Evolutionary conservation across 73 alveolate genomes (phyloP).

Genomic region (Paramecium sexaurelia): DNA sequence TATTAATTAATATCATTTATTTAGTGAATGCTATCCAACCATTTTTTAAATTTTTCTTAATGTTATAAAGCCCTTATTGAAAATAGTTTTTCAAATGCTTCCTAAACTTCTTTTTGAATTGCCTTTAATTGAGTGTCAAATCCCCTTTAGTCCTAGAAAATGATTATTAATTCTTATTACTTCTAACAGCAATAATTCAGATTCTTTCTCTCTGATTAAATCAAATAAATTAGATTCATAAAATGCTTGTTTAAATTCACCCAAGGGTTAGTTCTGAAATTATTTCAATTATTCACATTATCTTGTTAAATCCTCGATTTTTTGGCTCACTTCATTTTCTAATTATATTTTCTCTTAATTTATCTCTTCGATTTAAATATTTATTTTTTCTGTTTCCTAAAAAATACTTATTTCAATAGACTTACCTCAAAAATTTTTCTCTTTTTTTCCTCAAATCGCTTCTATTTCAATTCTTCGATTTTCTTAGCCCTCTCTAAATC

Average conservation of each 20-base stretch:
- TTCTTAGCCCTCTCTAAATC: not conserved
- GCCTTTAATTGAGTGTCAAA: constrained; percentile 27
- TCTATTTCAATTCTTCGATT: not conserved
- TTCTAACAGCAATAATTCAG: not conserved
- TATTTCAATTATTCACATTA: not conserved
- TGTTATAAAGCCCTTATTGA: not conserved
- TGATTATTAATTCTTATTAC: not conserved
- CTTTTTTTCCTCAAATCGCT: not conserved
- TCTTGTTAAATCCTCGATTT: not conserved
- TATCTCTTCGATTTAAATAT: not conserved
- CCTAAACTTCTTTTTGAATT: not conserved
- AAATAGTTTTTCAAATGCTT: not conserved
- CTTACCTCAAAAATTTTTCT: not conserved
- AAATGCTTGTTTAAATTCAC: not conserved
- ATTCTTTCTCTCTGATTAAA: not conserved
- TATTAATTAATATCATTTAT: not conserved
- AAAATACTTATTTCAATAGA: not conserved
- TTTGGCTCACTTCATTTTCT: not conserved
- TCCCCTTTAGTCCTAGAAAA: constrained; percentile 1
- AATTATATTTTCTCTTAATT: not conserved
- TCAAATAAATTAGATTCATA: not conserved
- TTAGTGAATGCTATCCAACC: not conserved
- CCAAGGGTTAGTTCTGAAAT: not conserved
- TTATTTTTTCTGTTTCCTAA: not conserved
- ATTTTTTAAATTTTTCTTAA: not conserved